Conservation (phyloP, 2,329 filamentous ascomycete species). For the Thelonectria blattea region DNA sequence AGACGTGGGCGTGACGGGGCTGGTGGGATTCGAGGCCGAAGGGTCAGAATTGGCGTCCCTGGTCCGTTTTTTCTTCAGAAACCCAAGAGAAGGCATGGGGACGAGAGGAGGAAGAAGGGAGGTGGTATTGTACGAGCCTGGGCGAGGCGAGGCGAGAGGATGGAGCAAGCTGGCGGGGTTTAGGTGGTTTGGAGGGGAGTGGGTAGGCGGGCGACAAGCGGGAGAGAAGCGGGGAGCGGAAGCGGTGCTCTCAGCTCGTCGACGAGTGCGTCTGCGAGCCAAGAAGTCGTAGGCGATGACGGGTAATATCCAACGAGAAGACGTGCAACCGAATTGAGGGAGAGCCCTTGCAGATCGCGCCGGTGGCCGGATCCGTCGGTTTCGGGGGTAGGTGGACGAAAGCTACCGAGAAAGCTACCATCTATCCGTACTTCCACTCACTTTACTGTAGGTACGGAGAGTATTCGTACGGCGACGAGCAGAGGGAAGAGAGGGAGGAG, state of each 20-base stretch:
- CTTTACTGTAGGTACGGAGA: neutral
- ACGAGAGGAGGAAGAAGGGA: slow-evolving; percentile 1
- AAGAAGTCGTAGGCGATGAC: slow-evolving; percentile 2
- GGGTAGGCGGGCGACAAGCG: slow-evolving; percentile 21
- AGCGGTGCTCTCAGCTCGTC: neutral
- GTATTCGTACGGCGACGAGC: neutral
- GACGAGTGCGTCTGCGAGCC: neutral
- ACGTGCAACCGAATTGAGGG: slow-evolving; percentile 30
- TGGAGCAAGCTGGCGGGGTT: slow-evolving; percentile 15
- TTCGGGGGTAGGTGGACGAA: neutral
- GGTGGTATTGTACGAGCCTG: slow-evolving; percentile 5
- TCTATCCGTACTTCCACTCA: neutral
- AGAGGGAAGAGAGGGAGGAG: neutral
- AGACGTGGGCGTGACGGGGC: slow-evolving; percentile 66
- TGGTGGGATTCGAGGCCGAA: slow-evolving; percentile 69
- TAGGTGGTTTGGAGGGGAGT: slow-evolving; percentile 19
- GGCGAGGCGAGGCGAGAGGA: neutral
- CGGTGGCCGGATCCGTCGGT: slow-evolving; percentile 30
- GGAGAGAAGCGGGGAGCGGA: slow-evolving; percentile 22
- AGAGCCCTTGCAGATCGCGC: slow-evolving; percentile 34
- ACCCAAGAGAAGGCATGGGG: slow-evolving; percentile 90
- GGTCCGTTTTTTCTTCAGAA: slow-evolving; percentile 98
- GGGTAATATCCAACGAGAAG: slow-evolving; percentile 8
- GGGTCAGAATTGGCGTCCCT: slow-evolving; percentile 82
- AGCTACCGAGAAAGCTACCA: neutral